Percentiles rank a stretch among this genome's conserved stretches.
Evolutionary conservation across 1,139 yeast species (phyloP).

Genomic region (Protomyces inouyei): DNA sequence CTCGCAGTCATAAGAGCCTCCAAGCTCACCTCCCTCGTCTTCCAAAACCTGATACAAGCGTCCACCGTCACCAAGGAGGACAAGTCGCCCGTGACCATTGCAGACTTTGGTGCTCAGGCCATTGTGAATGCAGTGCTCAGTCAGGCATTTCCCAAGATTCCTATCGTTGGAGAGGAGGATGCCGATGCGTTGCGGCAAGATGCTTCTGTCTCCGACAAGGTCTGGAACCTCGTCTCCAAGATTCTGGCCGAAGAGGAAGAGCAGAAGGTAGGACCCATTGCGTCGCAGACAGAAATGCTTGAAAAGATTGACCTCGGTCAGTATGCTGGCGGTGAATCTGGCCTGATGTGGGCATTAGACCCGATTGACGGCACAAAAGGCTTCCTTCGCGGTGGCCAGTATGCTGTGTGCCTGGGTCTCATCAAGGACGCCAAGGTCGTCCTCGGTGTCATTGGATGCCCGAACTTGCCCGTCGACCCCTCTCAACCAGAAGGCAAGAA

Average conservation of each 20-base stretch:
- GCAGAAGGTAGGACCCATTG: constrained; percentile 40
- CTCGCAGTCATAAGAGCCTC: constrained; percentile 84
- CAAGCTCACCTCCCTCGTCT: constrained; percentile 65
- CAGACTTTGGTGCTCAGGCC: constrained; percentile 96
- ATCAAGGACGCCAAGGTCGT: constrained; percentile 79
- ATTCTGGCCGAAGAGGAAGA: constrained; percentile 35
- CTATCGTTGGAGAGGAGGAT: constrained; percentile 92
- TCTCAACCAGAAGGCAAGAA: constrained; percentile 37
- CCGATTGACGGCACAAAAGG: constrained; percentile 99
- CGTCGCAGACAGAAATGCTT: constrained; percentile 50
- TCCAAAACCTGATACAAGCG: constrained; percentile 51
- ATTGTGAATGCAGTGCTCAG: constrained; percentile 78
- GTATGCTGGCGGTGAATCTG: constrained; percentile 22
- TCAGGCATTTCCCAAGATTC: constrained; percentile 73
- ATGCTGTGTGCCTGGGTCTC: constrained; percentile 89
- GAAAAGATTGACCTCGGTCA: constrained; percentile 68
- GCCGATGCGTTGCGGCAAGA: constrained; percentile 58
- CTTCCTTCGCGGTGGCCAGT: constrained; percentile 89
- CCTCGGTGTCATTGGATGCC: constrained; percentile 94
- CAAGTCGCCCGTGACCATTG: constrained; percentile 94
- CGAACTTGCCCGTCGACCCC: constrained; percentile 64
- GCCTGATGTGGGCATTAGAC: constrained; percentile 79
- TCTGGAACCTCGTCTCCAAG: constrained; percentile 37
- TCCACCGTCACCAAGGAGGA: constrained; percentile 72
- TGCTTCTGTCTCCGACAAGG: constrained; percentile 46